Evolutionary conservation across 768 basidiomycete species (phyloP), one percentile per base, ranked within the genome.

Genomic region (Lepiota venenata): DNA sequence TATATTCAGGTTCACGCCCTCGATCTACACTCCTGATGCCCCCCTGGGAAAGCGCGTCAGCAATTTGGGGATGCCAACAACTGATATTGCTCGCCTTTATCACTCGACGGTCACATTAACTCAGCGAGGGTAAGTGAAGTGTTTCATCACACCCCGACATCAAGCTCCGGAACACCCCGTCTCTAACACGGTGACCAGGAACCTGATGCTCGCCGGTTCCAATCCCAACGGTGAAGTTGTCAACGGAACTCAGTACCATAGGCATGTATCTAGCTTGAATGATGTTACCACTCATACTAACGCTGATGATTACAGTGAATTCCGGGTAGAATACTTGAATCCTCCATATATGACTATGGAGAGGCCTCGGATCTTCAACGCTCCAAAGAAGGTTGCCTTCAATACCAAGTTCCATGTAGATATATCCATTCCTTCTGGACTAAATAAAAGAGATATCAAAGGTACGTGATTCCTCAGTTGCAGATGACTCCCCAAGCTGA

Each of bases 41-140:
- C 63, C 71, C 2, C 62, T 68, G 0, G 84, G 83, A 15, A 58
- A 66, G 46, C 69, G 75, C 38, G 75, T 73, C 68, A 78, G 74
- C 67, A 76, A 75, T 58, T 66, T 70, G 16, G 78, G 77, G 22
- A 58, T 78, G 52, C 72, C 75, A 22, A 67, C 70, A 10, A 69
- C 71, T 1, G 56, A 66, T 38, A 74, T 84, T 56, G 75, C 82
- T 47, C 70, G 84, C 14, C 44, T 87, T 68, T 87, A 87, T 69
- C 85, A 87, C 66, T 84, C 83, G 1, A 73, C 74, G 4, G 81
- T 77, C 10, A 80, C 78, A 35, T 69, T 85, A 57, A 76, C 83
- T 10, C 77, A 80, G 18, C 77, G 78, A 56, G 81, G 81, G 59
- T 77, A 70, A 39, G 68, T 75, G 59, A 76, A 55, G 66, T 36